Evolutionary conservation across 768 basidiomycete genomes (phyloP), one percentile per base, ranked within the genome.

Genomic region (Botryobasidium botryosum): DNA sequence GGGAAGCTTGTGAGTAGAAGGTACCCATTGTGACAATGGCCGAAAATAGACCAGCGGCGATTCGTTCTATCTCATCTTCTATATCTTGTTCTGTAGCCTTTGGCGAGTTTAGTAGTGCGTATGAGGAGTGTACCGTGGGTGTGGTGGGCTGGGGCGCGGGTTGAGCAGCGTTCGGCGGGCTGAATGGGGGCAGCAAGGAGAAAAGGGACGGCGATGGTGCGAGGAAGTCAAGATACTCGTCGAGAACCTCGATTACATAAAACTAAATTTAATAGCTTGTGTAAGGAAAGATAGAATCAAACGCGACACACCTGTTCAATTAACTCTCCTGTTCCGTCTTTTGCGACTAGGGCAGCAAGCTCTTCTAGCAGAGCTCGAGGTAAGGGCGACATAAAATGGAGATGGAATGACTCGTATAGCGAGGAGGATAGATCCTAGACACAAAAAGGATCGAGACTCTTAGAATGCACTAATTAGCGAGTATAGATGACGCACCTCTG

Each of bases 191-290:
- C 6, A 94, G 61, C 15, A 97, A 70, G 26, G 91, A 94, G 64
- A 97, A 99, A 21, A 97, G 67, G 3, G 85, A 85, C 3, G 84
- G 75, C 2, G 90, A 88, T 24, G 94, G 94, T 1, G 85, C 72
- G 38, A 99, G 80, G 62, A 96, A 99, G 40, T 94, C 91, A 15
- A 99, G 71, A 58, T 96, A 92, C 62, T 99, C 94, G 58, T 99
- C 94, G 36, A 90, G 71, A 21, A 99, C 80, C 77, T 94, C 60
- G 1, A n/a, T n/a, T n/a, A n/a, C n/a, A n/a, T n/a, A n/a, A n/a
- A n/a, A n/a, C 51, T 47, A 50, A 49, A 52, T 55, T n/a, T n/a
- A n/a, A n/a, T n/a, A n/a, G n/a, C n/a, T n/a, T n/a, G n/a, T n/a
- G n/a, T n/a, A n/a, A n/a, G n/a, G n/a, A n/a, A n/a, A n/a, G n/a